Evolutionary conservation across 257 asterid species (phyloP).

Genomic region (Solanum medicagineum): DNA sequence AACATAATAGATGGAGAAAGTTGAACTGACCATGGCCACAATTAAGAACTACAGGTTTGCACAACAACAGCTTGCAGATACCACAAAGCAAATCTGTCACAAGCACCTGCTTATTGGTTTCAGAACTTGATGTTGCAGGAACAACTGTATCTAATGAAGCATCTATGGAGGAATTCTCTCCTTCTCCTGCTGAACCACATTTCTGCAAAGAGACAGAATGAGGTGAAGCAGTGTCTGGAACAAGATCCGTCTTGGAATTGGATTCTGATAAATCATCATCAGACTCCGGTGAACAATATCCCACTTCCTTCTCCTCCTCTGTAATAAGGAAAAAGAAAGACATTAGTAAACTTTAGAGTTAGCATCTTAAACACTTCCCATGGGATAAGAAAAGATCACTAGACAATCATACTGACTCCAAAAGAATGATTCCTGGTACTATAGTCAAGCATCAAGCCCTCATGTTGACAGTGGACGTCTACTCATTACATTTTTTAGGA

Average conservation of each 20-base stretch:
- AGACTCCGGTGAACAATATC: slow-evolving; percentile 32
- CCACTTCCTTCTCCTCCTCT: slow-evolving; percentile 42
- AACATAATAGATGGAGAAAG: background rate
- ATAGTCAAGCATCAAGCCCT: background rate
- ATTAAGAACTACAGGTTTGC: slow-evolving; percentile 54
- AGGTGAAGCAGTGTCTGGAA: slow-evolving; percentile 4
- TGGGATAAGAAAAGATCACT: background rate
- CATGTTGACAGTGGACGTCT: background rate
- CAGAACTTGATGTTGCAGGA: slow-evolving; percentile 7
- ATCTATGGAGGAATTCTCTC: slow-evolving; percentile 1
- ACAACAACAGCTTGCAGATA: slow-evolving; percentile 47
- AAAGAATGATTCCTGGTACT: background rate
- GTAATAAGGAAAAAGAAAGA: slow-evolving; percentile 9
- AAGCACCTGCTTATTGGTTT: slow-evolving; percentile 10
- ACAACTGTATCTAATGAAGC: background rate
- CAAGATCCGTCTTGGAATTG: slow-evolving; percentile 1
- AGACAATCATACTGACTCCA: background rate
- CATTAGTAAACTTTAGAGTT: background rate
- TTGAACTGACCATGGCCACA: slow-evolving; percentile 59
- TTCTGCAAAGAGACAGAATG: background rate
- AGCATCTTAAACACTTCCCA: background rate
- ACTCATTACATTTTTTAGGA: background rate
- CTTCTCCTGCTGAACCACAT: background rate
- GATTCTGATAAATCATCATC: slow-evolving; percentile 15
- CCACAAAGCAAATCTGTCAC: slow-evolving; percentile 33